phyloP scores from a whole-genome alignment of 257 asterid species.

The Datura wrightii region DNA sequence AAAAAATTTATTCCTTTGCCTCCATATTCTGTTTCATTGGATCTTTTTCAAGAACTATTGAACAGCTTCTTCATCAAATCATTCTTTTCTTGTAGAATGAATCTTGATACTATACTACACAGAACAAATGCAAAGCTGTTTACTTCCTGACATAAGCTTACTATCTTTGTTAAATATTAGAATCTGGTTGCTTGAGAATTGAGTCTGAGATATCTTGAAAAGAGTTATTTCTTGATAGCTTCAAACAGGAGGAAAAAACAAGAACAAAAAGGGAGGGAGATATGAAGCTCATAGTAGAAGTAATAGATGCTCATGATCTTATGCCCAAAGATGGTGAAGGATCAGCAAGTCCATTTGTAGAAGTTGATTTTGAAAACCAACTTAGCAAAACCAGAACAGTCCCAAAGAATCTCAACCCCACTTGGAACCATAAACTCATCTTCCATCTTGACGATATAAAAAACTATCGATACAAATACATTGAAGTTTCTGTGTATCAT shows the following conservation, averaged over 20 bases:
- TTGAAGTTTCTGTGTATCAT: conserved; percentile 64
- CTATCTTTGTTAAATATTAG: conserved; percentile 32
- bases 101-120: conserved; percentile 23
- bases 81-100: conserved; percentile 44
- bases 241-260: conserved; percentile 35
- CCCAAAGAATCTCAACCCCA: conserved; percentile 74
- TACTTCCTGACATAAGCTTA: conserved; percentile 35
- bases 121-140: conserved; percentile 16
- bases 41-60: conserved; percentile 8
- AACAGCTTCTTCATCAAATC: conserved; percentile 47
- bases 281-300: conserved; percentile 72
- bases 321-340: conserved; percentile 78
- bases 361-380: conserved; percentile 75
- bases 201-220: conserved; percentile 55
- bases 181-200: conserved; percentile 52
- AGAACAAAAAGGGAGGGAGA: conserved; percentile 46
- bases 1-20: conserved; percentile 46
- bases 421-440: conserved; percentile 64
- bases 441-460: conserved; percentile 53
- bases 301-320: conserved; percentile 75
- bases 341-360: conserved; percentile 73
- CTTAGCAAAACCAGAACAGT: conserved; percentile 60
- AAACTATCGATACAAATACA: conserved; percentile 42
- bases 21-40: conserved; percentile 31
- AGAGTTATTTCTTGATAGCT: conserved; percentile 37